A percentile compares a stretch with the other conserved stretches of the same genome.
phyloP scores from a whole-genome alignment of 495 filamentous ascomycete species.

The Aspergillus panamensis region DNA sequence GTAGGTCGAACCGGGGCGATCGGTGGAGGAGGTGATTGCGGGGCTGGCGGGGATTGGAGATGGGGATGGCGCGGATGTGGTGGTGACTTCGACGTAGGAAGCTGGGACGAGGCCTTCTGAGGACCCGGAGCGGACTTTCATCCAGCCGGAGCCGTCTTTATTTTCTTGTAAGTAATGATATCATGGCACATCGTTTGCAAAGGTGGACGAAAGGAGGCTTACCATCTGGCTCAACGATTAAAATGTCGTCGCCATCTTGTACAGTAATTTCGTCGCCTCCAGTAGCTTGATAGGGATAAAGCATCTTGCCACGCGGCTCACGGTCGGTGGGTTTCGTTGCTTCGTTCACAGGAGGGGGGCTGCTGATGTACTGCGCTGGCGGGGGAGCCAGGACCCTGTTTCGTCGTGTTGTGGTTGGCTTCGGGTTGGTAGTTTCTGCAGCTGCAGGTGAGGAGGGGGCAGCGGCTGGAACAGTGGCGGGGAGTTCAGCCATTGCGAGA shows the following conservation, averaged over 20 bases:
- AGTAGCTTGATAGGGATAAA: conserved; percentile 77
- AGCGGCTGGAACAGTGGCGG: conserved; percentile 34
- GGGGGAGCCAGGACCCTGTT: conserved; percentile 83
- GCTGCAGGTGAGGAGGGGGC: conserved; percentile 30
- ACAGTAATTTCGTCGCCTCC: conserved; percentile 79
- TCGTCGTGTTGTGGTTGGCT: conserved; percentile 47
- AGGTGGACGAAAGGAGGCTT: conserved; percentile 30
- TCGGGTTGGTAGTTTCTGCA: conserved; percentile 34
- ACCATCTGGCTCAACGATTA: conserved; percentile 87
- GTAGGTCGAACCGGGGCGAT: conserved; percentile 64
- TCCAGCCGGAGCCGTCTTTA: conserved; percentile 87
- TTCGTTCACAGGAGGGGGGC: conserved; percentile 52
- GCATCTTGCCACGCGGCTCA: conserved; percentile 78
- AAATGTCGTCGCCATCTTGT: conserved; percentile 69
- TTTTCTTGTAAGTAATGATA: background rate
- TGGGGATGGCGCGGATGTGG: conserved; percentile 40
- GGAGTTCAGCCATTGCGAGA: conserved; percentile 9
- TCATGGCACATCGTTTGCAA: conserved; percentile 8
- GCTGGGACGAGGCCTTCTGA: conserved; percentile 83
- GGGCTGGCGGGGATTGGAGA: conserved; percentile 18
- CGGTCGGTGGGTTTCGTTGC: conserved; percentile 27
- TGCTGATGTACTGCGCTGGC: conserved; percentile 70
- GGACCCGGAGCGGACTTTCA: conserved; percentile 64
- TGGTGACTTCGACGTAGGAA: conserved; percentile 63
- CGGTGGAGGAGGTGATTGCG: conserved; percentile 26